A percentile compares a stretch with the other conserved stretches of the same genome.
Conservation (phyloP, 2,329 filamentous ascomycete genomes). For the Magnaporthales sp. region DNA sequence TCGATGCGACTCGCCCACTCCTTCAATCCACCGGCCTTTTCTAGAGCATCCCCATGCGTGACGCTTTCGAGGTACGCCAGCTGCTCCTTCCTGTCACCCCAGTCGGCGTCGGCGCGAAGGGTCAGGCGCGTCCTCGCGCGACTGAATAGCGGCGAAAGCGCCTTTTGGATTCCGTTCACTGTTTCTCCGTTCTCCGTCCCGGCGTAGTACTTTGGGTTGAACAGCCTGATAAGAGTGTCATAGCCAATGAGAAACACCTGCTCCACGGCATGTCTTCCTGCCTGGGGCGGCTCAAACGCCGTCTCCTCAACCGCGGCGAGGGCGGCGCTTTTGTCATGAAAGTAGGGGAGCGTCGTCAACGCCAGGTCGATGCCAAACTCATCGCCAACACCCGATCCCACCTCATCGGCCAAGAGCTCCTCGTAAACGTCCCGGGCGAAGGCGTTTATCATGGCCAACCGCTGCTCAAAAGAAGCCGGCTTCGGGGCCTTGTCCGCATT, state of each 20-base stretch:
- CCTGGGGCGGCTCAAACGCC: slow-evolving; percentile 13
- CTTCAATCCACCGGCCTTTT: slow-evolving; percentile 41
- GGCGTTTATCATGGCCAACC: slow-evolving; percentile 62
- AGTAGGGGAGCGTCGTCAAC: slow-evolving; percentile 64
- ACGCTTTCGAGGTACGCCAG: slow-evolving; percentile 43
- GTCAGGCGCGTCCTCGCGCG: slow-evolving; percentile 55
- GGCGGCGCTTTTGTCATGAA: slow-evolving; percentile 59
- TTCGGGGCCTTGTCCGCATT: slow-evolving; percentile 60
- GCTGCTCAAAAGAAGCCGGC: slow-evolving; percentile 58
- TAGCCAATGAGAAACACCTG: slow-evolving; percentile 68
- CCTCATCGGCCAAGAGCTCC: slow-evolving; percentile 8
- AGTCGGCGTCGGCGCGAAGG: slow-evolving; percentile 51
- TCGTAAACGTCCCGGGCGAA: slow-evolving; percentile 49
- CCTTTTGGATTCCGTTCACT: slow-evolving; percentile 36
- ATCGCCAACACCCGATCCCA: not conserved
- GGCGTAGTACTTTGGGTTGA: slow-evolving; percentile 63
- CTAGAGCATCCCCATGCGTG: slow-evolving; percentile 31
- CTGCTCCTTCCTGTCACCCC: slow-evolving; percentile 49
- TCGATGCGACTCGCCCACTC: slow-evolving; percentile 54
- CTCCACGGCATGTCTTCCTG: slow-evolving; percentile 18
- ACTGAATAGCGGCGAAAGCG: slow-evolving; percentile 55
- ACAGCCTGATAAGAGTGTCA: slow-evolving; percentile 66
- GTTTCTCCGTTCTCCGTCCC: not conserved
- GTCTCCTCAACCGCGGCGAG: slow-evolving; percentile 34
- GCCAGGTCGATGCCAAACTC: slow-evolving; percentile 49